phyloP scores from a whole-genome alignment of 2,329 filamentous ascomycete species.

The Cladosporium sp. region DNA sequence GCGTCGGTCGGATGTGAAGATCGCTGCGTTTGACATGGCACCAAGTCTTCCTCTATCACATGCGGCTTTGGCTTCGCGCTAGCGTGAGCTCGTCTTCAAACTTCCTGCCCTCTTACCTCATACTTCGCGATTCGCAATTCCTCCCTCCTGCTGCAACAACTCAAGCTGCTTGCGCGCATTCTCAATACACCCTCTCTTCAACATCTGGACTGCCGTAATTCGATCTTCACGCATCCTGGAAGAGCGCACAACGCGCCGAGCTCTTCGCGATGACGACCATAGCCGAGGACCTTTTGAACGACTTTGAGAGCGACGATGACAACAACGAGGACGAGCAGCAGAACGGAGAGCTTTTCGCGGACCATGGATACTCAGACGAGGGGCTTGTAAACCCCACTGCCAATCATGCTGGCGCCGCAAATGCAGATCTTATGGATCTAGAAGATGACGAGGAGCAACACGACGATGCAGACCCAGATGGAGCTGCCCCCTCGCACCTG shows the following conservation, averaged over 20 bases:
- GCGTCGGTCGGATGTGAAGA: neutral
- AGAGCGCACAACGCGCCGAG: slow-evolving; percentile 1
- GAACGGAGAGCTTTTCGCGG: slow-evolving; percentile 35
- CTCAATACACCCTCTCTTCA: neutral
- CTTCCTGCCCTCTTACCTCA: slow-evolving; percentile 10
- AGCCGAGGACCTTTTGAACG: slow-evolving; percentile 86
- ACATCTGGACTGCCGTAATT: neutral
- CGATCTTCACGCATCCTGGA: neutral
- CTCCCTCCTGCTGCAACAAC: neutral
- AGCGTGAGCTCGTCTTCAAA: slow-evolving; percentile 1
- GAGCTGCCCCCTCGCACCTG: slow-evolving; percentile 37
- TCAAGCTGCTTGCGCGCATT: neutral
- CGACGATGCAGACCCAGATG: slow-evolving; percentile 56
- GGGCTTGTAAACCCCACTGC: slow-evolving; percentile 27
- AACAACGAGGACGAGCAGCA: slow-evolving; percentile 52
- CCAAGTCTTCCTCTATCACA: slow-evolving; percentile 5
- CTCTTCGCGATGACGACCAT: slow-evolving; percentile 70
- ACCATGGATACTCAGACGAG: slow-evolving; percentile 37
- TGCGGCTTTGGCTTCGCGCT: slow-evolving; percentile 2
- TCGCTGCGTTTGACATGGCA: neutral
- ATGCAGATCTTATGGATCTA: slow-evolving; percentile 23
- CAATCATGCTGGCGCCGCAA: neutral
- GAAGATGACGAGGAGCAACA: slow-evolving; percentile 53
- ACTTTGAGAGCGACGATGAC: slow-evolving; percentile 81
- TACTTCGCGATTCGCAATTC: slow-evolving; percentile 1